A percentile compares a stretch with the other conserved stretches of the same genome.
Evolutionary conservation across 2,329 filamentous ascomycete genomes (phyloP).

Genomic region (Pseudogymnoascus sp.): DNA sequence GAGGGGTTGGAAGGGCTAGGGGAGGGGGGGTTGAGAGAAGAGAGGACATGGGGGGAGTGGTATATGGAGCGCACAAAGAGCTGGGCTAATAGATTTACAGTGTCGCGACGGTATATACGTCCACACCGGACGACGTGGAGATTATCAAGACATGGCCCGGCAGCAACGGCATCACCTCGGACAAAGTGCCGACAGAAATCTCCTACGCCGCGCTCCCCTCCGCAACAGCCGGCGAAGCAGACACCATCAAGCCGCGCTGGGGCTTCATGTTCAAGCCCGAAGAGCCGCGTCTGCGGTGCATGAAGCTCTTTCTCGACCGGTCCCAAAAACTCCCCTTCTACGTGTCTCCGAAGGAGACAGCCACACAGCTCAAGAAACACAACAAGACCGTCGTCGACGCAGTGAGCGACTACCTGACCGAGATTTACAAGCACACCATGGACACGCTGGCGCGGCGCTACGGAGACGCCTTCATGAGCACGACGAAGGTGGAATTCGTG

Average conservation of each 20-base stretch:
- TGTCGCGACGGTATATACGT: constrained; percentile 66
- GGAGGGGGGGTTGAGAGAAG: neutral
- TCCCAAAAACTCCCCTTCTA: constrained; percentile 75
- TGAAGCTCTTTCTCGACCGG: constrained; percentile 76
- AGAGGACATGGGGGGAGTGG: too few species aligned
- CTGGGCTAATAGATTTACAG: constrained; percentile 30
- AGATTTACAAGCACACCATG: constrained; percentile 71
- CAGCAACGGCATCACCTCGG: constrained; percentile 76
- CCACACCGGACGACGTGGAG: constrained; percentile 69
- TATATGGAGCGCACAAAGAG: neutral
- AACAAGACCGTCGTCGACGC: constrained; percentile 73
- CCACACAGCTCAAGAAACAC: constrained; percentile 63
- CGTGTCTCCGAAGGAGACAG: constrained; percentile 68
- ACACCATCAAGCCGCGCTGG: constrained; percentile 49
- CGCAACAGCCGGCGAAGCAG: constrained; percentile 29
- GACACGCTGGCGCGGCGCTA: constrained; percentile 66
- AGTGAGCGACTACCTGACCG: constrained; percentile 69
- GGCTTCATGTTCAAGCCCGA: constrained; percentile 76
- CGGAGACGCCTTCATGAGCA: constrained; percentile 68
- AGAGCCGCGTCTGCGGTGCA: constrained; percentile 66
- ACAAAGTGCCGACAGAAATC: constrained; percentile 78
- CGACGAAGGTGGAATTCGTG: constrained; percentile 69
- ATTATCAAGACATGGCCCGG: constrained; percentile 82
- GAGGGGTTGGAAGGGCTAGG: constrained; percentile 2
- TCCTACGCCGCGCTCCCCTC: constrained; percentile 46